Percentiles rank a stretch among this genome's conserved stretches.
phyloP scores from a whole-genome alignment of 441 rosid species.

The Populus hybrid region DNA sequence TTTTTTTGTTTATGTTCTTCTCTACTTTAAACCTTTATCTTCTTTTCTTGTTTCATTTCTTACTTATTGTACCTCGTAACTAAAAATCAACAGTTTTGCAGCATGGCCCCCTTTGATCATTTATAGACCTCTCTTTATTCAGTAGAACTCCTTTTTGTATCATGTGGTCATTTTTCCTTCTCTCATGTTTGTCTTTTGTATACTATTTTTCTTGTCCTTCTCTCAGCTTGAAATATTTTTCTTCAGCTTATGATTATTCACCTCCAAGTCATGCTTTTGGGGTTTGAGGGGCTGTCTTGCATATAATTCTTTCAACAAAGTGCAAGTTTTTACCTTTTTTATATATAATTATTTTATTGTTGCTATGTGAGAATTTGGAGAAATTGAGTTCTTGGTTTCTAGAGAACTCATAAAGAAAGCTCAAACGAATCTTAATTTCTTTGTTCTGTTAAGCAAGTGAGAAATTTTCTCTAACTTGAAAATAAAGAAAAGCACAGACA shows the following conservation, averaged over 20 bases:
- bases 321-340: not conserved
- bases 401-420: conserved; percentile 1
- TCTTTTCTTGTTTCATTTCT: conserved; percentile 24
- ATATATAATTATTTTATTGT: not conserved
- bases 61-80: conserved; percentile 22
- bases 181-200: not conserved
- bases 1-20: not conserved
- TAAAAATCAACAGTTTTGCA: conserved; percentile 19
- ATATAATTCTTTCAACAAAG: not conserved
- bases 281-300: not conserved
- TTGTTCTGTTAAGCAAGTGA: conserved; percentile 13
- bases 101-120: conserved; percentile 1
- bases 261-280: not conserved
- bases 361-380: conserved; percentile 1
- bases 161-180: not conserved
- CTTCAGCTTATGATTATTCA: not conserved
- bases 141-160: not conserved
- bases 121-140: not conserved
- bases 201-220: not conserved
- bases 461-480: conserved; percentile 28
- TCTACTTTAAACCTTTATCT: conserved; percentile 29
- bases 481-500: conserved; percentile 36
- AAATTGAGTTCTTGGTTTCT: conserved; percentile 4
- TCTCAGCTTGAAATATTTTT: not conserved
- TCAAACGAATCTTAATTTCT: conserved; percentile 24